Evolutionary conservation across 163 green algal genomes (phyloP), one percentile per base, ranked within the genome.

Genomic region (Chlamydomonas reinhardtii): DNA sequence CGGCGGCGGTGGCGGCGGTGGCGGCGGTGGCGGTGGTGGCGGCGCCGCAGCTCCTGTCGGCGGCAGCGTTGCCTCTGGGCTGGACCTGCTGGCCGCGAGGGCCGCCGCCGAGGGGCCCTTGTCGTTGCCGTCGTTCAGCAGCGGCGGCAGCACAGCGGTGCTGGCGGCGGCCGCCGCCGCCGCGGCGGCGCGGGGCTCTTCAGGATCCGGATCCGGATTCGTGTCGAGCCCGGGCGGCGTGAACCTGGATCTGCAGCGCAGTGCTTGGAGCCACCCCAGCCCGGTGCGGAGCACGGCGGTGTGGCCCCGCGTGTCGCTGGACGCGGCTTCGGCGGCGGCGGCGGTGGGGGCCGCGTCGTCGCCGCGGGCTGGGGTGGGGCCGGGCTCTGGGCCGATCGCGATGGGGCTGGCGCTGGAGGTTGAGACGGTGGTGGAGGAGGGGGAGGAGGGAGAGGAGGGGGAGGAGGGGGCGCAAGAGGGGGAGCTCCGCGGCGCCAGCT

Each of bases 191-290:
- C 24, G 2, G 27, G 62, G 27, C 62, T 70, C n/a, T n/a, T n/a
- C 24, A 14, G 9, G 48, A 56, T 56, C 48, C 19, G 48, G 48
- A 56, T 19, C 48, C 48, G 48, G 14, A 19, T 56, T 14, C 6
- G 48, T 56, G 48, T 56, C 48, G 48, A 56, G 48, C 48, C 48
- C 48, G 12, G 9, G 77, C 43, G 22, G n/a, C 4, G 25, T 84
- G 14, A 84, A 43, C 5, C 74, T 84, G 24, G 65, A 34, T 19
- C 48, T 56, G 22, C 66, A 25, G 2, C 43, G 71, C 31, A 54
- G 77, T 31, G 43, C 43, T 27, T 61, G 73, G 43, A 71, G 66
- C 25, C 79, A 85, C 68, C 32, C 79, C 52, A 85, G 79, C 52
- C 79, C 79, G 52, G 79, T 77, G 4, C 79, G 52, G 5, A 15